A percentile compares a stretch with the other conserved stretches of the same genome.
These are phyloP conservation scores for Termitomyces sp. DNA, from an alignment of 768 basidiomycete species.

Conservation along the genomic window DNA sequence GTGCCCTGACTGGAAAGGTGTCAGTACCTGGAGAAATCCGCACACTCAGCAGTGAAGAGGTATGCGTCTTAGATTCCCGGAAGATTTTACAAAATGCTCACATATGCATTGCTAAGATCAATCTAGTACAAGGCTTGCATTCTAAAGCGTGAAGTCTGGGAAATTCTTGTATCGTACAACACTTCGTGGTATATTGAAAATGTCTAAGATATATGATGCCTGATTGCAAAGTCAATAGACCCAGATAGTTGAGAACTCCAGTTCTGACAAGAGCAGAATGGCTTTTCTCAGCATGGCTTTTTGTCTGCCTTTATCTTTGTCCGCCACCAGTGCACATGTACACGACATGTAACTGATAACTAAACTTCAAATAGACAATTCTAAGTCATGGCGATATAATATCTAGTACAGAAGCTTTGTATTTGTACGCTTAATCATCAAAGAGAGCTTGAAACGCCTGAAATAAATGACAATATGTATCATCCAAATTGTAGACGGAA, in stretches of 20 bases:
- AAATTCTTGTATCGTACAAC: not conserved
- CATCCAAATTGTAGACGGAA: not conserved
- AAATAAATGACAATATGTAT: not conserved
- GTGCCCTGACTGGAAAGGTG: slow-evolving; percentile 54
- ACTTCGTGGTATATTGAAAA: too few relatives aligned
- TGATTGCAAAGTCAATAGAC: too few relatives aligned
- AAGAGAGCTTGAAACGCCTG: slow-evolving; percentile 46
- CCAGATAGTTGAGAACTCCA: too few relatives aligned
- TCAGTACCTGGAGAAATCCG: slow-evolving; percentile 71
- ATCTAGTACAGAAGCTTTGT: not conserved
- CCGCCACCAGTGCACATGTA: too few relatives aligned
- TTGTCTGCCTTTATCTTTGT: too few relatives aligned
- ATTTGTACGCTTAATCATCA: slow-evolving; percentile 29
- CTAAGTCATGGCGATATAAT: not conserved
- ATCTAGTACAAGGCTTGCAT: slow-evolving; percentile 33
- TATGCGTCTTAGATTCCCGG: slow-evolving; percentile 22
- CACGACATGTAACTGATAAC: too few relatives aligned
- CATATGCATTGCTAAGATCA: slow-evolving; percentile 27
- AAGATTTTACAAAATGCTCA: not conserved
- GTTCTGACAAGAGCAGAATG: too few relatives aligned
- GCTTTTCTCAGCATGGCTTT: too few relatives aligned
- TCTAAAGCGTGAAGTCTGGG: slow-evolving; percentile 10
- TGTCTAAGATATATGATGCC: too few relatives aligned
- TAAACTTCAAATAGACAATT: too few relatives aligned
- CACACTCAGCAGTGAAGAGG: slow-evolving; percentile 71